phyloP scores from a whole-genome alignment of 306 rosid species.

The Cucurbita ficifolia region DNA sequence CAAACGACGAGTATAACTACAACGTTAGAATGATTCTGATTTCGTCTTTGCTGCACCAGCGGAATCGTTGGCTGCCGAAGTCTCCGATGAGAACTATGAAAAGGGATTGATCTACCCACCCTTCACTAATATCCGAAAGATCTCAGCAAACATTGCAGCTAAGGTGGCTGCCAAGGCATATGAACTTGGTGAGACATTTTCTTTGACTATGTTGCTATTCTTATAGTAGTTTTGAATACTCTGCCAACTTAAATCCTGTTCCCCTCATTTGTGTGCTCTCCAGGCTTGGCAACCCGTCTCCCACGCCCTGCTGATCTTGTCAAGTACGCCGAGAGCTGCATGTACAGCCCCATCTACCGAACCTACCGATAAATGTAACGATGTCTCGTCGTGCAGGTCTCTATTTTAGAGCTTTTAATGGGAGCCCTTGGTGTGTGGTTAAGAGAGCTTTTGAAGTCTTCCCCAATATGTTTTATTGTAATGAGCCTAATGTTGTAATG shows the following conservation, averaged over 20 bases:
- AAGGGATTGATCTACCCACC: conserved; percentile 66
- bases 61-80: conserved; percentile 63
- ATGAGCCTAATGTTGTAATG: not conserved
- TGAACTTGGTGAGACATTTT: conserved; percentile 46
- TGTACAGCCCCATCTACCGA: conserved; percentile 68
- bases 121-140: conserved; percentile 58
- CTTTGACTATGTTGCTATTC: not conserved
- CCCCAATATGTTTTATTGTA: not conserved
- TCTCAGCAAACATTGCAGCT: conserved; percentile 76
- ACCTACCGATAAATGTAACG: conserved; percentile 35
- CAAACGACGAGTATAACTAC: not conserved
- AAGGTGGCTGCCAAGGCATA: conserved; percentile 83
- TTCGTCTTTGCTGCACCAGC: conserved; percentile 25
- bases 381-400: not conserved
- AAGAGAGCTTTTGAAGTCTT: not conserved
- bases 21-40: not conserved
- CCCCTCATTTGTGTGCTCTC: not conserved
- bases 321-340: conserved; percentile 78
- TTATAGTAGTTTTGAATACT: too few relatives aligned
- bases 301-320: conserved; percentile 76
- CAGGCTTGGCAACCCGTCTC: conserved; percentile 75
- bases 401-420: not conserved
- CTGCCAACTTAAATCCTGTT: not conserved
- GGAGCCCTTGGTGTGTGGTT: not conserved
- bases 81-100: conserved; percentile 38